phyloP scores from a whole-genome alignment of 805 yeast species.

The Candida nemodendra region DNA sequence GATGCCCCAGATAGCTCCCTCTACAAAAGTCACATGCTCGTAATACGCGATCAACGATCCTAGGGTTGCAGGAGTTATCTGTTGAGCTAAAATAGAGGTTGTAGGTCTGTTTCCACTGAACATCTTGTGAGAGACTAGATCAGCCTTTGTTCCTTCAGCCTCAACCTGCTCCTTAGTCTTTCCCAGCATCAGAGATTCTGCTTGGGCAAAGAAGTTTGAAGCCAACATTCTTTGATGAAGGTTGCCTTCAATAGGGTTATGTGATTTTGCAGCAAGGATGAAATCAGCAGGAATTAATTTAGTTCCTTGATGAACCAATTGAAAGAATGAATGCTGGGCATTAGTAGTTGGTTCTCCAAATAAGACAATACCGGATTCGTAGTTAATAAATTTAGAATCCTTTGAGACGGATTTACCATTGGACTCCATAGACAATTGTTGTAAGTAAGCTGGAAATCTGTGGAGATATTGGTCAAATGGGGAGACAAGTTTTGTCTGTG shows the following conservation, averaged over 20 bases:
- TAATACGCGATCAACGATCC: constrained; percentile 97
- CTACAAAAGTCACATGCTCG: constrained; percentile 95
- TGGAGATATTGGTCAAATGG: constrained; percentile 99
- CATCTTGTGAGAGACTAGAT: constrained; percentile 89
- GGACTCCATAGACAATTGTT: constrained; percentile 98
- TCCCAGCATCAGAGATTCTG: constrained; percentile 97
- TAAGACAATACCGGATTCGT: constrained; percentile 92
- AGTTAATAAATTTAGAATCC: constrained; percentile 84
- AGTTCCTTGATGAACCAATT: constrained; percentile 98
- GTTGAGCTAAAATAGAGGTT: constrained; percentile 92
- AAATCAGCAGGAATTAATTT: constrained; percentile 96
- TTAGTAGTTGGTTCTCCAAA: constrained; percentile 99
- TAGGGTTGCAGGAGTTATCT: constrained; percentile 93
- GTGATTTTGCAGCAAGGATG: constrained; percentile 94
- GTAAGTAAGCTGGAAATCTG: constrained; percentile 99
- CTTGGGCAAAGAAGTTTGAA: constrained; percentile 98
- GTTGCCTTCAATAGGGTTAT: constrained; percentile 93
- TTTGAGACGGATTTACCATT: constrained; percentile 98
- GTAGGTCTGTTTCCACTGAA: constrained; percentile 99
- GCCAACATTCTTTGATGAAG: constrained; percentile 97
- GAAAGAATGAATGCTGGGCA: constrained; percentile 99
- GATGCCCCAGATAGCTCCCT: constrained; percentile 99
- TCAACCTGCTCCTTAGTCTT: constrained; percentile 81
- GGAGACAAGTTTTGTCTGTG: constrained; percentile 97
- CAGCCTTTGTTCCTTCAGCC: constrained; percentile 81